Conservation (phyloP, 208 protist species). For the Novymonas esmeraldas region DNA sequence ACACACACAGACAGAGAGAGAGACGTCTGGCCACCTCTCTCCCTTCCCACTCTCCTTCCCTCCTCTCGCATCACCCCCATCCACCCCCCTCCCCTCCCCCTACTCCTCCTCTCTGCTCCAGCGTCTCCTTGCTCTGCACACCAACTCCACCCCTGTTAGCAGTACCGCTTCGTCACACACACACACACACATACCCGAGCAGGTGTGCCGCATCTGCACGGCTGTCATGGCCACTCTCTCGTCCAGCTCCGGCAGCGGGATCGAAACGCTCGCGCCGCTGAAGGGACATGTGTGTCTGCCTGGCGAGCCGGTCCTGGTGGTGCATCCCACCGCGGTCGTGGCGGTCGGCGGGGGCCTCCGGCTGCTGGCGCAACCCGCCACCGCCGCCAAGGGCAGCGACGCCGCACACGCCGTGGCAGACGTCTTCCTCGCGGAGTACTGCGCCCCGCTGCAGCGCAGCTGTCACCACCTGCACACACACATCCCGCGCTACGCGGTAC, state of each 20-base stretch:
- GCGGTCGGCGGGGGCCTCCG: constrained; percentile 67
- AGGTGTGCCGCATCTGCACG: neutral
- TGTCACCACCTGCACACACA: constrained; percentile 30
- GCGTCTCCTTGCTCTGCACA: neutral
- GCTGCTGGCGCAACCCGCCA: constrained; percentile 21
- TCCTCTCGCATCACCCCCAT: neutral
- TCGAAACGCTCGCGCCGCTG: constrained; percentile 59
- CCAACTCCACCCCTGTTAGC: too few relatives aligned
- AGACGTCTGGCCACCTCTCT: neutral
- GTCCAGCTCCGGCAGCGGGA: constrained; percentile 10
- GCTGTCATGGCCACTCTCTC: neutral
- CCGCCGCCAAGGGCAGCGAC: neutral
- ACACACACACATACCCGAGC: neutral
- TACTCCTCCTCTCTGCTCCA: neutral
- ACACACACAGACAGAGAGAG: too few relatives aligned
- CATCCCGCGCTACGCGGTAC: constrained; percentile 47
- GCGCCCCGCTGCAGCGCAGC: constrained; percentile 45
- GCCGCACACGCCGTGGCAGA: constrained; percentile 9
- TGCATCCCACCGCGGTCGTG: constrained; percentile 50
- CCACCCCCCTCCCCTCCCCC: neutral
- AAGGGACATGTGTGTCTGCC: constrained; percentile 76
- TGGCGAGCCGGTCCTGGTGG: constrained; percentile 73
- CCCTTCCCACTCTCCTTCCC: neutral
- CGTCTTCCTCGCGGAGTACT: constrained; percentile 62
- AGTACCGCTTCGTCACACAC: neutral